Evolutionary conservation across 768 basidiomycete genomes (phyloP).

Genomic region (Crassisporium funariophilum): DNA sequence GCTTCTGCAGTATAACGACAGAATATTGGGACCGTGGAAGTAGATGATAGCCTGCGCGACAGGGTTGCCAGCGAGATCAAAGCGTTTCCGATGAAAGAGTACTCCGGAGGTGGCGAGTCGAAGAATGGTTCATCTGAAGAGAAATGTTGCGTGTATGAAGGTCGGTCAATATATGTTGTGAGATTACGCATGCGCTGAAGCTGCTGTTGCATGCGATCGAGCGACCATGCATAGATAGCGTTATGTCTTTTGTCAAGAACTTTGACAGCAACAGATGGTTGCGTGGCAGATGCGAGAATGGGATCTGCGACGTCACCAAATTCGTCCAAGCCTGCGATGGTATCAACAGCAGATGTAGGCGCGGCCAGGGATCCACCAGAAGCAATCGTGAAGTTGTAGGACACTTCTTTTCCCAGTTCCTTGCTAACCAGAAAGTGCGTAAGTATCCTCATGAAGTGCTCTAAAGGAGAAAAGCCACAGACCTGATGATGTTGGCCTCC

Average conservation of each 20-base stretch:
- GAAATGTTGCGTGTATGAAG: constrained; percentile 93
- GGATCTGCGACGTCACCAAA: constrained; percentile 94
- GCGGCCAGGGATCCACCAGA: constrained; percentile 78
- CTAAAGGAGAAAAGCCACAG: constrained; percentile 20
- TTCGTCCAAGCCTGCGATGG: constrained; percentile 84
- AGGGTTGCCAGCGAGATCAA: constrained; percentile 81
- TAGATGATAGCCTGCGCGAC: constrained; percentile 71
- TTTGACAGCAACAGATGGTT: constrained; percentile 87
- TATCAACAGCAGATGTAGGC: constrained; percentile 82
- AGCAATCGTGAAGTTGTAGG: constrained; percentile 92
- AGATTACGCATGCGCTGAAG: constrained; percentile 92
- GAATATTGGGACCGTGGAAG: constrained; percentile 83
- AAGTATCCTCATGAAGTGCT: constrained; percentile 1
- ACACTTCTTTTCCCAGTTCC: constrained; percentile 83
- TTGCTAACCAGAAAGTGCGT: constrained; percentile 49
- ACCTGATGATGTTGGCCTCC: constrained; percentile 95
- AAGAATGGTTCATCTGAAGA: constrained; percentile 93
- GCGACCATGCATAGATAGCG: constrained; percentile 90
- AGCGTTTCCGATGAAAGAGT: constrained; percentile 91
- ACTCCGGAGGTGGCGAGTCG: constrained; percentile 82
- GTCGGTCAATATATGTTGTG: constrained; percentile 86
- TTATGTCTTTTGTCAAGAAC: constrained; percentile 87
- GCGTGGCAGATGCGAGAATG: constrained; percentile 66
- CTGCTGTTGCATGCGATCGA: constrained; percentile 86
- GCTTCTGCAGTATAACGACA: constrained; percentile 95